Base-by-base conservation (phyloP, 2,329 filamentous ascomycete genomes). In the Mollisiaceae sp. region DNA sequence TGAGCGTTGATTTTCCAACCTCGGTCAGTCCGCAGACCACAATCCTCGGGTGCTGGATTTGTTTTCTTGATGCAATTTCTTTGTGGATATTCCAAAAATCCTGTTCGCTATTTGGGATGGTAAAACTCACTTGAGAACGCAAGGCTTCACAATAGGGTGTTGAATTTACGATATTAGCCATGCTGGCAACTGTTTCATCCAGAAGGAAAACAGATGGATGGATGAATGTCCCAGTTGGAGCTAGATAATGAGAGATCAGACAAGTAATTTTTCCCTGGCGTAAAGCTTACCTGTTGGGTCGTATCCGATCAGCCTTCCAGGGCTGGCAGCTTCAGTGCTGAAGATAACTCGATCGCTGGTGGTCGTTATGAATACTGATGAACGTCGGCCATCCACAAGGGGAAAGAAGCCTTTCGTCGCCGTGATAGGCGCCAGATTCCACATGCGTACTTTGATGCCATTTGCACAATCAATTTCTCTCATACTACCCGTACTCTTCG, bases 301-400 rank as follows among this genome's bases (percentile, higher is more conserved):
- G 8, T 45, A 45, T 45, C 15, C 41, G 15, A n/a, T 45, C 36
- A 39, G n/a, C 36, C 35, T 56, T 35, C 52, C 52, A 35, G 52
- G 27, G 12, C 6, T 55, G 24, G 24, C 36, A 35, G 6, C 8
- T 56, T 8, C n/a, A 35, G 15, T 35, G 24, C 52, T 56, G 24
- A 56, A 56, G 36, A 56, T 56, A 35, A 6, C 24, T 14, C 52
- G 52, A 35, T 56, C 52, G 18, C 52, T 56, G 14, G 14, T 14
- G n/a, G 52, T 56, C 27, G 52, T 35, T 35, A 56, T 56, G 12
- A 56, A 35, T 56, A 56, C 52, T 56, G 52, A 56, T 56, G 52
- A 56, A 9, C 52, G 52, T 35, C 52, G 20, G 15, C 52, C 27
- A 35, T 56, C 52, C 24, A 56, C 20, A 9, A 56, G 27, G 35